A percentile compares a stretch with the other conserved stretches of the same genome.
Conservation (phyloP, 2,329 filamentous ascomycete species). For the Neospermospora avenae region DNA sequence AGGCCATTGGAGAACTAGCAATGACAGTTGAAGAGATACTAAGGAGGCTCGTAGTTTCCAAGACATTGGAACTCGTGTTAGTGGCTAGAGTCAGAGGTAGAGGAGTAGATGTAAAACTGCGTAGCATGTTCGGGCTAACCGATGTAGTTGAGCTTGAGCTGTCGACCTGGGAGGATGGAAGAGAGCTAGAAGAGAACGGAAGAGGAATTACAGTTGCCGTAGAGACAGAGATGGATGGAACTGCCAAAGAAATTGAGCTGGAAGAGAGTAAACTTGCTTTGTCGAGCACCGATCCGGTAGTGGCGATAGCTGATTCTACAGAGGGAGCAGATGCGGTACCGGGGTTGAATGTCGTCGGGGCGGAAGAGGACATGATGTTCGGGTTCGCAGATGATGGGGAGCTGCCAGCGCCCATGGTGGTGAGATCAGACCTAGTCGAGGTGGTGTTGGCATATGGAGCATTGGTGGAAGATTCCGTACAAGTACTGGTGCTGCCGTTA, state of each 20-base stretch:
- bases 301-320: neutral
- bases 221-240: neutral
- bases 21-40: neutral
- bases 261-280: neutral
- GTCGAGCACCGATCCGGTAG: neutral
- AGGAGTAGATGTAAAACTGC: no score
- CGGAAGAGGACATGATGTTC: neutral
- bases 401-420: constrained; percentile 1
- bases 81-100: no score
- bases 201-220: neutral
- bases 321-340: neutral
- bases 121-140: no score
- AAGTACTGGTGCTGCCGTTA: neutral
- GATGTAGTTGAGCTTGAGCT: neutral
- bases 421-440: neutral
- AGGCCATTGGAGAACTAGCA: neutral
- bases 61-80: neutral
- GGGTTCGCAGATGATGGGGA: neutral
- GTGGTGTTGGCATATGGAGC: neutral
- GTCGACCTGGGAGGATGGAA: neutral
- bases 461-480: neutral
- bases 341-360: neutral
- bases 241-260: neutral
- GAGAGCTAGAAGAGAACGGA: neutral
- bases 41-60: neutral